Base-by-base conservation (phyloP, 164 flowering plant genomes). In the Vitis cinerea region DNA sequence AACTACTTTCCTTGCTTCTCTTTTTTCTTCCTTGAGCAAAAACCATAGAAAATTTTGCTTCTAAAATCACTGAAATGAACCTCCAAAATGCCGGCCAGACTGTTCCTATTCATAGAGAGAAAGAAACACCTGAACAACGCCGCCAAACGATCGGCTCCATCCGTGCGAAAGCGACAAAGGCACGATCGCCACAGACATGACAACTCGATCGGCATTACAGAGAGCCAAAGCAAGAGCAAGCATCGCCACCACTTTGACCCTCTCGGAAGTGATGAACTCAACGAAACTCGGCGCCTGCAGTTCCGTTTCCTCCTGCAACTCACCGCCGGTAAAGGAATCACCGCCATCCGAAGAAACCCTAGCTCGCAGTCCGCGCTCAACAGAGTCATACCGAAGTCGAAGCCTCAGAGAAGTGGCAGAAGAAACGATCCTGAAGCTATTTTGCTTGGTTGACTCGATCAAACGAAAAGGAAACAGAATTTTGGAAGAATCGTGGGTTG, bases 111-210 rank as follows among this genome's bases (percentile, higher is more conserved):
- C 27, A 9, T 10, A 52, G 10, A 65, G 44, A 13, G 9, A 49
- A 19, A 68, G 50, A 64, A 31, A 64, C 61, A 91, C 99, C 98
- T 95, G 98, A 80, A 95, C 99, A 59, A 95, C 80, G 47, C 98
- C 99, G 14, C 91, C 81, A 65, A 95, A 95, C 11, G 98, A 88
- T 63, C 81, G 86, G 66, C 87, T 83, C 99, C 99, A 95, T 4
- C 94, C 92, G 55, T 85, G 78, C 50, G 92, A 66, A 3, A 83
- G 71, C 3, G 97, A 92, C 67, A 95, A 66, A 10, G 99, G 99
- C 19, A 95, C 93, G 60, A 95, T 93, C 7, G 93, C 98, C 16
- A 95, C 97, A 0, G 99, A 95, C 98, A 95, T 95, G 5, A 95
- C 97, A 31, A 90, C 99, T 14, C 99, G 83, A 75, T 95, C 99